Evolutionary conservation across 768 basidiomycete species (phyloP).

Genomic region (Clavaria fumosa): DNA sequence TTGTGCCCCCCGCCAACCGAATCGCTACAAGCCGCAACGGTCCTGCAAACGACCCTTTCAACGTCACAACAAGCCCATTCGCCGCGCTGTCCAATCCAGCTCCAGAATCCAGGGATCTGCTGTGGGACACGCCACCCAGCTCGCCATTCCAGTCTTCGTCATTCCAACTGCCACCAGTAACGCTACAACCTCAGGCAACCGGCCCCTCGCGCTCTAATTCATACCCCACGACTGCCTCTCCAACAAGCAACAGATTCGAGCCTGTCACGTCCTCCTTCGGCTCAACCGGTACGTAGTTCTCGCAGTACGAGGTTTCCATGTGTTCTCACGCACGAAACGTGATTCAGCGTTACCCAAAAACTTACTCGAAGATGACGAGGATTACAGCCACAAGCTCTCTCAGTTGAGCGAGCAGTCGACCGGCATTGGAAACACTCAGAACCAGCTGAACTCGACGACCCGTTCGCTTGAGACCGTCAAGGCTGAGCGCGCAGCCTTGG

Average conservation of each 20-base stretch:
- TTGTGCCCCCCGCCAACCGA: conserved; percentile 78
- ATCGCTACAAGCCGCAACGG: too few relatives aligned
- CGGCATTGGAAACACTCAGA: conserved; percentile 78
- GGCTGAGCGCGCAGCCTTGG: conserved; percentile 48
- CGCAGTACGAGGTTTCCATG: conserved; percentile 10
- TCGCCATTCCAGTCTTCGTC: too few relatives aligned
- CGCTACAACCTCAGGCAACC: too few relatives aligned
- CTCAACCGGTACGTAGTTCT: conserved; percentile 15
- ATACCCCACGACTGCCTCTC: conserved; percentile 12
- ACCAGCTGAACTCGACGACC: conserved; percentile 70
- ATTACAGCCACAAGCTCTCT: conserved; percentile 31
- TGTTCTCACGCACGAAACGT: neutral
- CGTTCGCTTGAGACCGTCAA: conserved; percentile 51
- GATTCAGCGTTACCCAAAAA: conserved; percentile 24
- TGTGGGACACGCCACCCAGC: too few relatives aligned
- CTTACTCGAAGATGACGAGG: conserved; percentile 66
- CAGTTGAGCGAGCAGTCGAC: conserved; percentile 64
- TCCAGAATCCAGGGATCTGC: too few relatives aligned
- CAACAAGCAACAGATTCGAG: conserved; percentile 22
- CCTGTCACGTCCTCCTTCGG: conserved; percentile 32
- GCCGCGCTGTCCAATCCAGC: too few relatives aligned
- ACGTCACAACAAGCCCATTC: too few relatives aligned
- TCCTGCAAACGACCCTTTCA: too few relatives aligned
- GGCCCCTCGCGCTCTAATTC: too few relatives aligned
- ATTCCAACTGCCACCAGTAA: too few relatives aligned